Conservation (phyloP, 352 stramenopile genomes). For the Phytopythium sindhum region DNA sequence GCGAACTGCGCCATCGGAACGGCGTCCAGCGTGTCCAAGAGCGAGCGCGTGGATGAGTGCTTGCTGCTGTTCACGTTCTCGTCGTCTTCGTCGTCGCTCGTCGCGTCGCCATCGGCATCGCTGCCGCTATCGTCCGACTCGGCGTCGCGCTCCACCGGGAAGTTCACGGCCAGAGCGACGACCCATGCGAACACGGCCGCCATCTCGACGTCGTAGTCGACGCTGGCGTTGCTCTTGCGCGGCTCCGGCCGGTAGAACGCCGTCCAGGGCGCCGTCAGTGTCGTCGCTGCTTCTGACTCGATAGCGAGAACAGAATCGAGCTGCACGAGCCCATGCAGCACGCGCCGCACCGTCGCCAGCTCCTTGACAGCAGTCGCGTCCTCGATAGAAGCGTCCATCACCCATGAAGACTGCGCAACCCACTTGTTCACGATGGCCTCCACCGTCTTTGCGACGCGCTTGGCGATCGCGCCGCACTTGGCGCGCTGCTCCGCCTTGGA, state of each 20-base stretch:
- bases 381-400: slow-evolving; percentile 15
- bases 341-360: slow-evolving; percentile 31
- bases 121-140: slow-evolving; percentile 24
- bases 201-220: slow-evolving; percentile 36
- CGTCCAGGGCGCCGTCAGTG: slow-evolving; percentile 36
- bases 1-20: slow-evolving; percentile 31
- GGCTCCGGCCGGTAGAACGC: slow-evolving; percentile 48
- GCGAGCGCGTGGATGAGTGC: slow-evolving; percentile 6
- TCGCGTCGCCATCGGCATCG: slow-evolving; percentile 39
- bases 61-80: slow-evolving; percentile 6
- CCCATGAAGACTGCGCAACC: not conserved
- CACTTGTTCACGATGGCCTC: slow-evolving; percentile 23
- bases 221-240: slow-evolving; percentile 18
- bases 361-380: slow-evolving; percentile 8
- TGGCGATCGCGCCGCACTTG: slow-evolving; percentile 29
- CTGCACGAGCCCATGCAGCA: slow-evolving; percentile 42
- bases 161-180: slow-evolving; percentile 46
- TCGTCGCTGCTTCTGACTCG: not conserved
- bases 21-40: slow-evolving; percentile 15
- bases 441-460: slow-evolving; percentile 11
- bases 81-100: slow-evolving; percentile 31
- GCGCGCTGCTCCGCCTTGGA: slow-evolving; percentile 17
- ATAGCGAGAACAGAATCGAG: slow-evolving; percentile 21
- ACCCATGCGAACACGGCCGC: slow-evolving; percentile 48
- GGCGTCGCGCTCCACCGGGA: slow-evolving; percentile 35